Evolutionary conservation across 352 stramenopile genomes (phyloP), one percentile per base, ranked within the genome.

Genomic region (Pythium dissimile): DNA sequence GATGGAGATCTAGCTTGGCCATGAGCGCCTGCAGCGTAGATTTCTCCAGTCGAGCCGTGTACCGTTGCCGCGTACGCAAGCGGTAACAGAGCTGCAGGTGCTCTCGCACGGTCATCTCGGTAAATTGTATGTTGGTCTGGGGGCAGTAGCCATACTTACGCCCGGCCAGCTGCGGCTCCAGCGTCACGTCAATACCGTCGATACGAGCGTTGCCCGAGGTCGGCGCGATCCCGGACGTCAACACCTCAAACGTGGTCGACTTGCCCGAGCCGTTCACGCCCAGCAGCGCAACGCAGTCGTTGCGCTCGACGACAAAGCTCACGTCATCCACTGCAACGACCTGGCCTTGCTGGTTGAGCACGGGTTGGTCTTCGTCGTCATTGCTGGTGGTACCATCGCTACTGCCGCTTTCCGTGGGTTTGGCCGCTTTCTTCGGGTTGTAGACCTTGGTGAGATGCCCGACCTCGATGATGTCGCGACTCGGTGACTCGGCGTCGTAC

Each of bases 261-360:
- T 99, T 98, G n/a, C 94, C 93, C 15, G 92, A 94, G 2, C 94
- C 95, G 66, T 98, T 98, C 39, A 97, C 86, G 3, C 95, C 95
- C 13, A 98, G 66, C 4, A 98, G 59, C 1, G 92, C 94, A 16
- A 98, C 90, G 48, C 93, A 93, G 58, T 98, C 86, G 18, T 92
- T 84, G 24, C 77, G 72, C 34, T 90, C 73, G 4, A 98, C 90
- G 0, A 72, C 71, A 38, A 97, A 88, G 55, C 73, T 91, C 8
- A 97, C 72, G 38, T 91, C 69, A 30, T 88, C 58, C 11, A 92
- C 43, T 3, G 84, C 84, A 10, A 92, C 72, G 8, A 92, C 80
- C 46, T 89, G 78, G 1, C 76, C 70, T 20, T 64, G 72, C 24
- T 66, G 26, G 54, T 75, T 88, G 28, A 60, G 61, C 54, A 71